Percentiles rank a stretch among this genome's conserved stretches.
Evolutionary conservation across 345 rosid species (phyloP).

Genomic region (Hibiscus syriacus): DNA sequence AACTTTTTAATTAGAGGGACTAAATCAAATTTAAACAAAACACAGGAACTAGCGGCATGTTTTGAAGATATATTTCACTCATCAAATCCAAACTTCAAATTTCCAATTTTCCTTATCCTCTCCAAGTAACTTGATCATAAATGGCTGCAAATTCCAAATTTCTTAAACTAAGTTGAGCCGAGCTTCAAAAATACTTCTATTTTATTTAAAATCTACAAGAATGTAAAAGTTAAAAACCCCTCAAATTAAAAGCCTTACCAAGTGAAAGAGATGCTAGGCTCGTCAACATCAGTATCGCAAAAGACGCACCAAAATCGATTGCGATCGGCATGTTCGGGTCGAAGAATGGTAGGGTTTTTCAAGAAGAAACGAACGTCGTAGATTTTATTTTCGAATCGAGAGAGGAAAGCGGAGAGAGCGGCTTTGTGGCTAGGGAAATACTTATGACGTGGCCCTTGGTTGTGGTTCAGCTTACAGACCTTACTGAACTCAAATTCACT

Average conservation of each 20-base stretch:
- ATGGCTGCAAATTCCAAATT: neutral
- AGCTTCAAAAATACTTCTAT: neutral
- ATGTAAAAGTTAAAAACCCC: neutral
- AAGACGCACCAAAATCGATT: slow-evolving; percentile 79
- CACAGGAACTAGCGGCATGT: neutral
- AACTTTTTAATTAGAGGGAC: neutral
- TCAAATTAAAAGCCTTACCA: slow-evolving; percentile 33
- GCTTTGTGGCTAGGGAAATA: slow-evolving; percentile 66
- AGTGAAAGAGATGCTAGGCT: slow-evolving; percentile 56
- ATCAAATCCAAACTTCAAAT: neutral
- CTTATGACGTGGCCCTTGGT: slow-evolving; percentile 68
- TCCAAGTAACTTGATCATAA: neutral
- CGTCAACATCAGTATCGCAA: slow-evolving; percentile 65
- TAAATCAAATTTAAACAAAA: neutral
- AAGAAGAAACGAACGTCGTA: slow-evolving; percentile 57
- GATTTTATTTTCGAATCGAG: slow-evolving; percentile 55
- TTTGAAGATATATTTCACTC: neutral
- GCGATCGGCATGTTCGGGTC: slow-evolving; percentile 44
- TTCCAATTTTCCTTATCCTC: neutral
- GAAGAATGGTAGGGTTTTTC: slow-evolving; percentile 48
- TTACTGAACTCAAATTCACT: slow-evolving; percentile 62
- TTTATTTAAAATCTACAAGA: neutral
- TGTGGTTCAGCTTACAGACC: slow-evolving; percentile 60
- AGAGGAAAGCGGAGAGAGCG: slow-evolving; percentile 43
- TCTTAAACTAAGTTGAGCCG: neutral